These are phyloP conservation scores for Sporobolomyces pararoseus DNA, from an alignment of 768 basidiomycete species.

Conservation along the genomic window DNA sequence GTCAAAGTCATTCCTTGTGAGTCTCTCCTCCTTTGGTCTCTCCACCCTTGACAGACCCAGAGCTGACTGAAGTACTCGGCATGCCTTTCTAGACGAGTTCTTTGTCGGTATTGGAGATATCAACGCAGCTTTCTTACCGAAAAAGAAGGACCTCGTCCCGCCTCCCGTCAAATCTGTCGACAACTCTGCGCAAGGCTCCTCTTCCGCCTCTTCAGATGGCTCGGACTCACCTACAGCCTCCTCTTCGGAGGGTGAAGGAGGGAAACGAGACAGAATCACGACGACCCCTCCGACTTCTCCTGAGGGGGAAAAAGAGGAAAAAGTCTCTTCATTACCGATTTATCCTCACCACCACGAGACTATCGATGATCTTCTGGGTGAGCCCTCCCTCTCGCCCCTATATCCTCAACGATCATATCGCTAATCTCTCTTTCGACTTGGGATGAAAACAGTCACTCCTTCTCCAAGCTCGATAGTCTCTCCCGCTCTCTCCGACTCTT, in stretches of 20 bases:
- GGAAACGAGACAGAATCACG: neutral
- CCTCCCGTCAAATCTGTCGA: slow-evolving; percentile 54
- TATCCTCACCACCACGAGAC: slow-evolving; percentile 6
- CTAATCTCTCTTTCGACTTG: neutral
- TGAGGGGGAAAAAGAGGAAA: slow-evolving; percentile 20
- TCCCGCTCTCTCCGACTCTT: slow-evolving; percentile 30
- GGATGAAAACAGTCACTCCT: slow-evolving; percentile 11
- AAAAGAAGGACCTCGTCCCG: slow-evolving; percentile 53
- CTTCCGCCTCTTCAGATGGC: neutral
- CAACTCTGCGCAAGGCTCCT: neutral
- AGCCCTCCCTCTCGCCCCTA: neutral
- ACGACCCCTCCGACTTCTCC: slow-evolving; percentile 31
- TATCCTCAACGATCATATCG: neutral
- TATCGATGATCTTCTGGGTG: slow-evolving; percentile 26
- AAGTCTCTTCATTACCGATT: neutral
- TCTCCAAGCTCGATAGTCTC: slow-evolving; percentile 19
- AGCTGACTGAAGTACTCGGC: neutral
- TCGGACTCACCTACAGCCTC: neutral
- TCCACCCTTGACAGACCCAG: too few species aligned
- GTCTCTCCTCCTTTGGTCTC: slow-evolving; percentile 44
- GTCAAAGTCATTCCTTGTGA: slow-evolving; percentile 93
- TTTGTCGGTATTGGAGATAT: slow-evolving; percentile 98
- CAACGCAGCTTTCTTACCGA: slow-evolving; percentile 88
- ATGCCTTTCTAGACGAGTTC: slow-evolving; percentile 72
- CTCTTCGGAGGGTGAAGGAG: slow-evolving; percentile 2